phyloP scores from a whole-genome alignment of 345 rosid genomes.

The Lepidium didymum region DNA sequence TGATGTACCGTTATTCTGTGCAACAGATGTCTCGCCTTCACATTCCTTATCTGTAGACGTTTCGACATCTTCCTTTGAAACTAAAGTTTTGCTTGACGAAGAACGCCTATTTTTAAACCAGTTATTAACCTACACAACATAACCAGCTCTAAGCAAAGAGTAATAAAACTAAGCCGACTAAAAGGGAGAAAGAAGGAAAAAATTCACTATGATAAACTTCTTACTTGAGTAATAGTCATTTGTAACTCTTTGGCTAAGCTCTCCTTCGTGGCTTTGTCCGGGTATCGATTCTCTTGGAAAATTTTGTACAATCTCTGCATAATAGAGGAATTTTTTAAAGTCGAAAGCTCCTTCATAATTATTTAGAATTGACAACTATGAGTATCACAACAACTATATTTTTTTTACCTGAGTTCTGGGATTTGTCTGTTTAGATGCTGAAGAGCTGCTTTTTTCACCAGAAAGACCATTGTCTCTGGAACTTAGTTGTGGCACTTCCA shows the following conservation, averaged over 20 bases:
- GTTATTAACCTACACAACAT: slow-evolving; percentile 49
- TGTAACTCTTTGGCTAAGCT: slow-evolving; percentile 57
- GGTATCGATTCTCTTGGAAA: slow-evolving; percentile 65
- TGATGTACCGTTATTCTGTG: not conserved
- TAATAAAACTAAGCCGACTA: not conserved
- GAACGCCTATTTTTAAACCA: slow-evolving; percentile 81
- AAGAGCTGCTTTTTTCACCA: slow-evolving; percentile 7
- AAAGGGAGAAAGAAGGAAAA: not conserved
- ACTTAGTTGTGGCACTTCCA: not conserved
- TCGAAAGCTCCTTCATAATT: not conserved
- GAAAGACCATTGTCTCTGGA: slow-evolving; percentile 8
- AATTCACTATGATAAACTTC: not conserved
- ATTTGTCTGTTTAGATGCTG: slow-evolving; percentile 4
- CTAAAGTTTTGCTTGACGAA: slow-evolving; percentile 15
- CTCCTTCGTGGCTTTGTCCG: slow-evolving; percentile 53
- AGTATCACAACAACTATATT: not conserved
- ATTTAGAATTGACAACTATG: not conserved
- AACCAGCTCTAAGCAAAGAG: not conserved
- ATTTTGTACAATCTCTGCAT: slow-evolving; percentile 51
- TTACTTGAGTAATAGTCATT: slow-evolving; percentile 58
- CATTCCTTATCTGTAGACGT: not conserved
- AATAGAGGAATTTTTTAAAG: not conserved
- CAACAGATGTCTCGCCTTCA: slow-evolving; percentile 12
- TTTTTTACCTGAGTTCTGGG: slow-evolving; percentile 49
- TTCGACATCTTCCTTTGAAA: slow-evolving; percentile 19